A percentile compares a stretch with the other conserved stretches of the same genome.
phyloP scores from a whole-genome alignment of 2,329 filamentous ascomycete species.

The Ciborinia camelliae region DNA sequence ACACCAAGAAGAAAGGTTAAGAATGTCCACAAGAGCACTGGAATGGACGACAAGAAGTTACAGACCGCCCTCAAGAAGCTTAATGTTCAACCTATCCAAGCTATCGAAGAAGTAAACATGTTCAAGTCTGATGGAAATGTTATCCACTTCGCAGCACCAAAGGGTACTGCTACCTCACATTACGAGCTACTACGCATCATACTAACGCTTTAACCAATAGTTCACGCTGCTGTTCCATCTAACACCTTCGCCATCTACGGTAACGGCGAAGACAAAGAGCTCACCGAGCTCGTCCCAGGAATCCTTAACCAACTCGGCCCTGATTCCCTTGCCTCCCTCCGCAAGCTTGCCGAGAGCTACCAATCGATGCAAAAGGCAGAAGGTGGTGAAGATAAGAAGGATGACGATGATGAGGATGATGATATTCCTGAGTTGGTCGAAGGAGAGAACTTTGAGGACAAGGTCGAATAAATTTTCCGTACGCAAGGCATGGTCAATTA shows the following conservation, averaged over 20 bases:
- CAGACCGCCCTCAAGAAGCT: conserved; percentile 98
- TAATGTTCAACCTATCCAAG: conserved; percentile 98
- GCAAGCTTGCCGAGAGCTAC: conserved; percentile 99
- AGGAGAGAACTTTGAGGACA: conserved; percentile 97
- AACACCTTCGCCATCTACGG: conserved; percentile 99
- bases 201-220: conserved; percentile 46
- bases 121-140: conserved; percentile 99
- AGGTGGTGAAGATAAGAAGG: conserved; percentile 70
- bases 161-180: conserved; percentile 57
- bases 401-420: conserved; percentile 68
- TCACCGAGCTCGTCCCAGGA: conserved; percentile 97
- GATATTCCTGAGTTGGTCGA: conserved; percentile 97
- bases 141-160: conserved; percentile 97
- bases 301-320: conserved; percentile 99
- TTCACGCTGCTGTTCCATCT: conserved; percentile 92
- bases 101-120: conserved; percentile 99
- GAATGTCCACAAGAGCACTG: conserved; percentile 90
- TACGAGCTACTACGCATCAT: not conserved
- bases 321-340: conserved; percentile 93
- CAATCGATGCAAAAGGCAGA: conserved; percentile 97
- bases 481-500: conserved; percentile 7
- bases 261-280: conserved; percentile 98
- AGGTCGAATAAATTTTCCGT: conserved; percentile 49
- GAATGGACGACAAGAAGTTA: conserved; percentile 99
- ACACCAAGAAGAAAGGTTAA: conserved; percentile 97